These are phyloP conservation scores for Posidonia australis DNA, from an alignment of 106 monocot genomes.

Conservation along the genomic window DNA sequence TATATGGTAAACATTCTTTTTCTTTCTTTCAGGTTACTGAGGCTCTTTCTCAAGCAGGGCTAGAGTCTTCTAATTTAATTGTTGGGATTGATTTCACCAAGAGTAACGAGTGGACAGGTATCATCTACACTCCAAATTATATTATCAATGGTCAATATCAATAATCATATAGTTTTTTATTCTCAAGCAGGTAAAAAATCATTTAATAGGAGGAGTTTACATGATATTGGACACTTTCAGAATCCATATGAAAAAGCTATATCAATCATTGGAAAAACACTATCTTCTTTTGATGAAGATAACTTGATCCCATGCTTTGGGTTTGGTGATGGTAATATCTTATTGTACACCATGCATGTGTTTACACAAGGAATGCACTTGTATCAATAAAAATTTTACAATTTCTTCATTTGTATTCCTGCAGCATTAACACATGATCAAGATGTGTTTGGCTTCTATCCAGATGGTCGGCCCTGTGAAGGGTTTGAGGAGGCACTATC, in stretches of 20 bases:
- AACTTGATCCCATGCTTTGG: constrained; percentile 88
- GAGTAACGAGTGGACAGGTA: constrained; percentile 75
- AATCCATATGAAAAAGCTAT: constrained; percentile 85
- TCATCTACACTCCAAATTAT: neutral
- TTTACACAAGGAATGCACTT: no score
- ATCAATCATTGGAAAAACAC: constrained; percentile 77
- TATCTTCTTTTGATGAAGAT: constrained; percentile 79
- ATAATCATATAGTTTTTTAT: neutral
- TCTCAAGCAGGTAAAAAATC: constrained; percentile 58
- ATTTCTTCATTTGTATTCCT: neutral
- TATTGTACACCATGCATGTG: neutral
- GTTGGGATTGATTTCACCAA: constrained; percentile 68
- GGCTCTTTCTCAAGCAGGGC: constrained; percentile 52
- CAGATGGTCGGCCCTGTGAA: constrained; percentile 54
- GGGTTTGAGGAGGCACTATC: constrained; percentile 70
- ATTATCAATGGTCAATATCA: neutral
- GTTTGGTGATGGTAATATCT: constrained; percentile 63
- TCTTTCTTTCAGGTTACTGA: constrained; percentile 41
- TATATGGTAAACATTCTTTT: neutral
- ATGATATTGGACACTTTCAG: constrained; percentile 37
- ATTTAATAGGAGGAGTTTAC: constrained; percentile 60
- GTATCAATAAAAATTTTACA: neutral
- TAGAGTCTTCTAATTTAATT: constrained; percentile 66
- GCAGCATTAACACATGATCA: constrained; percentile 83
- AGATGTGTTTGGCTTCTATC: constrained; percentile 75